A percentile compares a stretch with the other conserved stretches of the same genome.
Evolutionary conservation across 495 filamentous ascomycete genomes (phyloP).

Genomic region (Aspergillus coremiiformis): DNA sequence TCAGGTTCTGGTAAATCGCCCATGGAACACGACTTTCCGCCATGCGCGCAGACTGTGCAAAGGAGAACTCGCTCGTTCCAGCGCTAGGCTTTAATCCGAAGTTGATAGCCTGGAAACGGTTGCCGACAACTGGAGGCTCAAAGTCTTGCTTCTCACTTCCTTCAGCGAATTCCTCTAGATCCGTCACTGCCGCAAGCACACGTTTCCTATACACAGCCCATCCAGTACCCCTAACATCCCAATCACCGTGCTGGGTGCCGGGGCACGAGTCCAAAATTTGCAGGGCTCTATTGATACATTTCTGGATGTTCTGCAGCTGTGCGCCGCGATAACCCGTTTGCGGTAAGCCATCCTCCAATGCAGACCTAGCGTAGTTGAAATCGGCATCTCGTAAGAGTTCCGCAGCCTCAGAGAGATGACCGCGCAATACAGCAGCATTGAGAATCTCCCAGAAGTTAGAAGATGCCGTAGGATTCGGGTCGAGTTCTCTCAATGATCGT

Average conservation of each 20-base stretch:
- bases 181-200: conserved; percentile 54
- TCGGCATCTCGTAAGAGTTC: conserved; percentile 60
- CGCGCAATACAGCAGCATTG: conserved; percentile 59
- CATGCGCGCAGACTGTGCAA: conserved; percentile 59
- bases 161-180: conserved; percentile 68
- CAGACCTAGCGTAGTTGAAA: conserved; percentile 62
- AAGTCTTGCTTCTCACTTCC: conserved; percentile 46
- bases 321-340: conserved; percentile 59
- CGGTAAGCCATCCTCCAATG: conserved; percentile 48
- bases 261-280: conserved; percentile 65
- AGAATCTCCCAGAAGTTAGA: conserved; percentile 73
- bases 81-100: conserved; percentile 43
- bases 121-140: conserved; percentile 24
- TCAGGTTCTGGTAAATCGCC: conserved; percentile 74
- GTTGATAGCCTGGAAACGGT: conserved; percentile 42
- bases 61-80: conserved; percentile 29
- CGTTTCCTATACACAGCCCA: conserved; percentile 74
- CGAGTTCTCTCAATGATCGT: conserved; percentile 49
- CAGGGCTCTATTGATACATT: conserved; percentile 56
- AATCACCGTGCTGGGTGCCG: conserved; percentile 51
- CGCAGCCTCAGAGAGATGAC: conserved; percentile 55
- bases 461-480: conserved; percentile 66
- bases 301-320: conserved; percentile 65
- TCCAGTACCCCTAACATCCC: conserved; percentile 67
- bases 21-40: conserved; percentile 79